phyloP scores from a whole-genome alignment of 2,329 filamentous ascomycete genomes.

The Trichoderma hamatum region DNA sequence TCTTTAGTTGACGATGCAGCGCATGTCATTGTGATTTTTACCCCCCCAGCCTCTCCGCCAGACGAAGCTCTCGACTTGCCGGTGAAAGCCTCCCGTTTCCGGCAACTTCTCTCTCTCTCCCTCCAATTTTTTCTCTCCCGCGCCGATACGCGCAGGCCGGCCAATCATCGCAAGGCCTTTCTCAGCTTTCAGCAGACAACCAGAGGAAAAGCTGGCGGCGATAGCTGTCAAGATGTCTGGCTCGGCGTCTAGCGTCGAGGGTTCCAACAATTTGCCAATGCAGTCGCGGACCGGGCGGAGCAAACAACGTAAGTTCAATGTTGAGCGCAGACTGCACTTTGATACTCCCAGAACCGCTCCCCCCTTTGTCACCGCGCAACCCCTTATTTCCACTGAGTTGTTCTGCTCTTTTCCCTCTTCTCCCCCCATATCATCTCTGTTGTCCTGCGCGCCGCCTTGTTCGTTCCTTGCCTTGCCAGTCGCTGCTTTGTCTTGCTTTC shows the following conservation, averaged over 20 bases:
- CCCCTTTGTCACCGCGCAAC: background rate
- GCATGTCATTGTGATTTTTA: slow-evolving; percentile 23
- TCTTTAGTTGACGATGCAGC: slow-evolving; percentile 19
- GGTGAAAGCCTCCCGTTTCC: slow-evolving; percentile 22
- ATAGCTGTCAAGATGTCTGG: slow-evolving; percentile 40
- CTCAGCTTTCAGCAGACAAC: background rate
- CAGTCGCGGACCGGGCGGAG: slow-evolving; percentile 75
- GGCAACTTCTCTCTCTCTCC: background rate
- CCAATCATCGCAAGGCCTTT: slow-evolving; percentile 9
- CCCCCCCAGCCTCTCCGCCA: slow-evolving; percentile 16
- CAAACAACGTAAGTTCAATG: slow-evolving; percentile 73
- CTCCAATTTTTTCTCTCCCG: background rate
- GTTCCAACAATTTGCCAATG: slow-evolving; percentile 56
- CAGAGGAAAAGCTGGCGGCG: slow-evolving; percentile 20
- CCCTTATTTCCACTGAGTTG: background rate
- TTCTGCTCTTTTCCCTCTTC: background rate
- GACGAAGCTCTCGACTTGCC: slow-evolving; percentile 21
- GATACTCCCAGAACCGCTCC: slow-evolving; percentile 1
- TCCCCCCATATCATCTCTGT: background rate
- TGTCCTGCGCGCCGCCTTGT: background rate
- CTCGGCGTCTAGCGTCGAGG: slow-evolving; percentile 43
- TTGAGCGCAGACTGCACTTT: slow-evolving; percentile 20
- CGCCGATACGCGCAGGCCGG: slow-evolving; percentile 10
- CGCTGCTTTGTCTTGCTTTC: slow-evolving; percentile 24
- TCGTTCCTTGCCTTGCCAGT: slow-evolving; percentile 14